Evolutionary conservation across 2,329 filamentous ascomycete species (phyloP), one percentile per base, ranked within the genome.

Genomic region (Arachnomyces sp.): DNA sequence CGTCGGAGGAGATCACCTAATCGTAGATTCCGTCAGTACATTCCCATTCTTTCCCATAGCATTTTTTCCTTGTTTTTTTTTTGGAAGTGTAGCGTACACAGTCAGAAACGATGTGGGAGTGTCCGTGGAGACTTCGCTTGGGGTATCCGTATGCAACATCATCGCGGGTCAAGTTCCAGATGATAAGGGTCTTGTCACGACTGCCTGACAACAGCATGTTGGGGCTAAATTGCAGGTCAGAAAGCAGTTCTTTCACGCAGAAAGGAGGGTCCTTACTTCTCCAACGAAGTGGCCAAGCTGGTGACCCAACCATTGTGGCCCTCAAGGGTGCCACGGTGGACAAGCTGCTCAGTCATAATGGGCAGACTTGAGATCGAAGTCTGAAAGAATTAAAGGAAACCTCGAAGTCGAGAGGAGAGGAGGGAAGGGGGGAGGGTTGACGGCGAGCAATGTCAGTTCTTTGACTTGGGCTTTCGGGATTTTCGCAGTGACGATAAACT

Each of bases 281-380:
- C 90, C 75, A 95, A 84, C 62, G 90, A 95, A 70, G 90, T 96
- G 62, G 90, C 90, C 74, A 96, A 79, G 76, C 81, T 88, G 73
- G 90, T 96, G 76, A 96, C 90, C 90, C 90, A 96, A 80, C 90
- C 90, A 79, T 84, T 92, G 82, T 96, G 90, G 82, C 90, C 90
- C 83, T 92, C 86, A 71, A 94, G 85, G 78, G 85, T 92, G 71
- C 87, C 87, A 78, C 90, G 89, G 73, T 92, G 83, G 76, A 93
- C 87, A 71, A 92, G 77, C 79, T 90, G 84, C 79, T 92, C 85
- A 77, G 84, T 82, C 85, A 92, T 92, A 65, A 64, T 70, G 61
- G 51, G 50, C 45, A 47, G 47, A 46, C 44, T 44, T 37, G 40
- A 43, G 41, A 34, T 66, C 55, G 58, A 57, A 61, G 55, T 63